Evolutionary conservation across 2,329 filamentous ascomycete genomes (phyloP).

Genomic region (Acrodontium crateriforme): DNA sequence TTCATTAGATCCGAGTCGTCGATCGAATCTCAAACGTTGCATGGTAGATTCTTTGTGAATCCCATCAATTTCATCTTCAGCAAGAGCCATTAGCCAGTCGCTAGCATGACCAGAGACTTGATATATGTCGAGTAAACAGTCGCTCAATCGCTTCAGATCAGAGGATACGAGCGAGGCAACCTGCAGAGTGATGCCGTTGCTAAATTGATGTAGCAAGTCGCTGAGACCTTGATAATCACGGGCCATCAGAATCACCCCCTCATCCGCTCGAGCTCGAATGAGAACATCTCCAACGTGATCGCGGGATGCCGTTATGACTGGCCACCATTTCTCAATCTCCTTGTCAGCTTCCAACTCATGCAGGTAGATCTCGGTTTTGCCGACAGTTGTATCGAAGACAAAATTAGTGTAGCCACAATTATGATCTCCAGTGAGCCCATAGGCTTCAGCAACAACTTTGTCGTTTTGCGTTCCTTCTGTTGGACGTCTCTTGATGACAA

Average conservation of each 20-base stretch:
- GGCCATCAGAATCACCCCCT: slow-evolving; percentile 76
- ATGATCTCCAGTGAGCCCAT: slow-evolving; percentile 17
- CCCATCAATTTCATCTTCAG: slow-evolving; percentile 95
- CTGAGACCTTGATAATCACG: slow-evolving; percentile 75
- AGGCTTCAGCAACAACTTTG: slow-evolving; percentile 26
- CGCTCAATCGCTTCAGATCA: slow-evolving; percentile 66
- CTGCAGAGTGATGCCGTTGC: slow-evolving; percentile 68
- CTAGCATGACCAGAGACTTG: slow-evolving; percentile 74
- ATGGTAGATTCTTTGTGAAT: slow-evolving; percentile 68
- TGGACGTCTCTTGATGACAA: slow-evolving; percentile 53
- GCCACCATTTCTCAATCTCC: slow-evolving; percentile 76
- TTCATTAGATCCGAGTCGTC: slow-evolving; percentile 54
- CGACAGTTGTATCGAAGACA: slow-evolving; percentile 39
- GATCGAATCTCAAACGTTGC: slow-evolving; percentile 51
- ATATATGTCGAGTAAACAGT: slow-evolving; percentile 84
- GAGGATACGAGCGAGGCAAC: slow-evolving; percentile 67
- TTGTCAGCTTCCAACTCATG: slow-evolving; percentile 64
- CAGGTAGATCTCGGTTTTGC: slow-evolving; percentile 68
- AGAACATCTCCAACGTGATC: slow-evolving; percentile 71
- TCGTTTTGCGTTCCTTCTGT: slow-evolving; percentile 24
- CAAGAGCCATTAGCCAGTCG: slow-evolving; percentile 84
- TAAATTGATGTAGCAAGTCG: slow-evolving; percentile 72
- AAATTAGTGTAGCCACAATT: slow-evolving; percentile 31
- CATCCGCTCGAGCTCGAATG: slow-evolving; percentile 69
- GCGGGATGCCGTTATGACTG: slow-evolving; percentile 61